Percentiles rank a stretch among this genome's conserved stretches.
phyloP scores from a whole-genome alignment of 2,329 filamentous ascomycete species.

The Colletotrichum lentis region DNA sequence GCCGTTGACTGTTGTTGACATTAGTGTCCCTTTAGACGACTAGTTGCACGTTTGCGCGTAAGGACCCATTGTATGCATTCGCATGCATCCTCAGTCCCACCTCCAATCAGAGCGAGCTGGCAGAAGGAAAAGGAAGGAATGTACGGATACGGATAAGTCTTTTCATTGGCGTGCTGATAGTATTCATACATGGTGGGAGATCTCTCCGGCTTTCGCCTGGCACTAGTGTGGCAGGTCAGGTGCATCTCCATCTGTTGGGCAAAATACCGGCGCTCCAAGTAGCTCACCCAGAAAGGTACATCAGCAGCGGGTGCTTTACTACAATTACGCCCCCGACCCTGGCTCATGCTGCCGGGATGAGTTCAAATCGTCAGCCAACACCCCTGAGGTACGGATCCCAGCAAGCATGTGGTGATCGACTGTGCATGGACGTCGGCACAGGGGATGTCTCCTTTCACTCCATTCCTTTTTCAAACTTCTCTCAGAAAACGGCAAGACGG shows the following conservation, averaged over 20 bases:
- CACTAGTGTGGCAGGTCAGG: constrained; percentile 6
- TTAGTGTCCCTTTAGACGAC: background rate
- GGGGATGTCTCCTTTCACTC: constrained; percentile 8
- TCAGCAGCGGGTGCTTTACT: background rate
- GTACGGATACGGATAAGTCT: too few relatives aligned
- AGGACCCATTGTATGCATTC: background rate
- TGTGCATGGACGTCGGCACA: constrained; percentile 25
- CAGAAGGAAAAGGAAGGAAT: background rate
- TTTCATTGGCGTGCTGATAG: constrained; percentile 9
- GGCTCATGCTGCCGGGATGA: background rate
- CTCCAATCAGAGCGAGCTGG: constrained; percentile 1
- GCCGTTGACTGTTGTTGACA: background rate
- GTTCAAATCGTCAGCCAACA: constrained; percentile 26
- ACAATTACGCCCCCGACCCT: background rate
- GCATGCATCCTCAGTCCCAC: background rate
- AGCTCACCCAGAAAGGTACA: background rate
- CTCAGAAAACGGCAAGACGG: constrained; percentile 24
- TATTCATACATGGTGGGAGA: background rate
- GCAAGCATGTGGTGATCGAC: constrained; percentile 37
- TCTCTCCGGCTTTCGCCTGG: constrained; percentile 23
- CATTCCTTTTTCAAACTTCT: constrained; percentile 7
- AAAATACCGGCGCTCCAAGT: background rate
- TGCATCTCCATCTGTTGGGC: background rate
- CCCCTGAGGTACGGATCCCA: constrained; percentile 25
- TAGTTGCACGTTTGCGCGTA: too few relatives aligned